Evolutionary conservation across 768 basidiomycete species (phyloP), one percentile per base, ranked within the genome.

Genomic region (Mycena indigotica): DNA sequence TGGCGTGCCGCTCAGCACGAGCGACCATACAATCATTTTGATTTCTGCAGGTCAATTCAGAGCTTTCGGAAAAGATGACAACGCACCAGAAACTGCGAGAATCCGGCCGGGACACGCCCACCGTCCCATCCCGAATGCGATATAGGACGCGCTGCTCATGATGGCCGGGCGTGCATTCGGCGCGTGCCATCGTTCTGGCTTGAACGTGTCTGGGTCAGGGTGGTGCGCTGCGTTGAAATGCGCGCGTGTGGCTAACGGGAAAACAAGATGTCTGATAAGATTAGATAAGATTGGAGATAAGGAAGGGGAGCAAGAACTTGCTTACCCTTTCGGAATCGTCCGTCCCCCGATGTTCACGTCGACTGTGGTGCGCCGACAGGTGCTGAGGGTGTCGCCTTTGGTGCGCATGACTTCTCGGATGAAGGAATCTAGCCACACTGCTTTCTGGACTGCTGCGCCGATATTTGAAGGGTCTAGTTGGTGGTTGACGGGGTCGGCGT

Each of bases 321-420:
- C n/a, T 39, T 39, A 24, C 53, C 61, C 73, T 63, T 70, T 70
- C 21, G 73, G 73, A 15, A 74, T 69, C 3, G 65, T 63, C 24
- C 69, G 69, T 59, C 72, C 48, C 26, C 46, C 61, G 12, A 72
- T 57, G 5, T 59, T 52, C 3, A 62, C 60, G 28, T 73, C 70
- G 28, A 60, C 52, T 3, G 67, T 70, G 6, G 73, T 72, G 52
- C 65, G 46, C 4, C 73, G 63, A 45, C 67, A 66, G 6, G 64
- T 62, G 19, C 66, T 65, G 39, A 75, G 64, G 5, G 71, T 72
- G 50, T 73, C 72, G 17, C 73, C 73, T 57, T 75, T 75, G 13
- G 70, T 69, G 16, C 72, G 70, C 69, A 75, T 66, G 13, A 75
- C 73, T 50, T 75, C 72, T 3, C 73, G 69, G 26, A 73, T 69